Percentiles rank a stretch among this genome's conserved stretches.
phyloP scores from a whole-genome alignment of 768 basidiomycete species.

The Filobasidium wieringae region DNA sequence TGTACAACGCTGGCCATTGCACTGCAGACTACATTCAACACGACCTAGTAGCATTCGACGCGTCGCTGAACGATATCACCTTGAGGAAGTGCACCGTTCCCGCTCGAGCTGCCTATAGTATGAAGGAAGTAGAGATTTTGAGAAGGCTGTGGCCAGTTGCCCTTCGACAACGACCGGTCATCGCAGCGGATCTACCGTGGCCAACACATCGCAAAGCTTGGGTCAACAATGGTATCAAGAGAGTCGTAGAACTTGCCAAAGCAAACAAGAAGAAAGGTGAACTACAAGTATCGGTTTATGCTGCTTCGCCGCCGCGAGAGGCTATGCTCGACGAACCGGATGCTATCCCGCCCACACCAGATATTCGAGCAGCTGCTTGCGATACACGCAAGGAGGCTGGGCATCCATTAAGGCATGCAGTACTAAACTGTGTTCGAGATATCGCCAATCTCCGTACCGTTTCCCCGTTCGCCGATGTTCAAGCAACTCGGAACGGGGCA shows the following conservation, averaged over 20 bases:
- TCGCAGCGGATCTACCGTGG: constrained; percentile 58
- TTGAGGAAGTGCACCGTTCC: constrained; percentile 46
- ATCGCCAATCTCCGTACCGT: constrained; percentile 35
- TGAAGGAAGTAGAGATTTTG: constrained; percentile 55
- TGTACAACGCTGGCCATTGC: constrained; percentile 16
- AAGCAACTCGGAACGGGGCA: constrained; percentile 49
- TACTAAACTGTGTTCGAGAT: constrained; percentile 48
- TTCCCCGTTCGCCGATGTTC: constrained; percentile 29
- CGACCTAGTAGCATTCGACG: constrained; percentile 13
- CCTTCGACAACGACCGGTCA: constrained; percentile 18
- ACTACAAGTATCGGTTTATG: constrained; percentile 65
- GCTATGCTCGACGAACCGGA: constrained; percentile 24
- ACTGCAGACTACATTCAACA: constrained; percentile 9
- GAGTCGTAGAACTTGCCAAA: constrained; percentile 46
- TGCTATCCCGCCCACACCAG: constrained; percentile 36
- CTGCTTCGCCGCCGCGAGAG: constrained; percentile 42
- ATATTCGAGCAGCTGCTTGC: constrained; percentile 42
- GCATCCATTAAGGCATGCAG: constrained; percentile 78
- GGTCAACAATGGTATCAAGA: constrained; percentile 59
- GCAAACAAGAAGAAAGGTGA: constrained; percentile 49
- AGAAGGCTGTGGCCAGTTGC: constrained; percentile 63
- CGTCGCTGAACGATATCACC: constrained; percentile 11
- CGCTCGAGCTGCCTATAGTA: constrained; percentile 54
- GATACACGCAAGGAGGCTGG: constrained; percentile 59
- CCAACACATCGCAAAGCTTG: constrained; percentile 55